Conservation (phyloP, 2,329 filamentous ascomycete species). For the Pestalotiopsis sp. region DNA sequence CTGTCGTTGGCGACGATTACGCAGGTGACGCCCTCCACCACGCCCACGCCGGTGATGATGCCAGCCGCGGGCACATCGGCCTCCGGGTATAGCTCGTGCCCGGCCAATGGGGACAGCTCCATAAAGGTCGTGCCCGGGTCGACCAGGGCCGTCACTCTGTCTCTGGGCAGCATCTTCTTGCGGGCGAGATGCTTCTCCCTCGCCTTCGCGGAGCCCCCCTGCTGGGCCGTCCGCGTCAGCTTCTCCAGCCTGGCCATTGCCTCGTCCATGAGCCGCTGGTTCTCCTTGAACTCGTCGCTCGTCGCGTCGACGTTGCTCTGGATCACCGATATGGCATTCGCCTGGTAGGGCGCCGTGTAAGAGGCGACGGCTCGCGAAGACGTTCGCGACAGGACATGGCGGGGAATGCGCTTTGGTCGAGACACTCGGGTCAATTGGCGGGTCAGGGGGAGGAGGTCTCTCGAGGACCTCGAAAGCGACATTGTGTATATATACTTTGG, state of each 20-base stretch:
- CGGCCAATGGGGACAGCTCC: conserved; percentile 91
- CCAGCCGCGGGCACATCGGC: conserved; percentile 88
- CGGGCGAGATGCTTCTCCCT: conserved; percentile 83
- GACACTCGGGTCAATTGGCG: conserved; percentile 41
- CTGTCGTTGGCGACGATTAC: conserved; percentile 95
- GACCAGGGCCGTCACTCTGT: conserved; percentile 83
- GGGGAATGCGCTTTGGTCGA: conserved; percentile 23
- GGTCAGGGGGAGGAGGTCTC: conserved; percentile 46
- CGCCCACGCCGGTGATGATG: conserved; percentile 90
- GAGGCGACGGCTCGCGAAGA: conserved; percentile 59
- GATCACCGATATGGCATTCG: conserved; percentile 79
- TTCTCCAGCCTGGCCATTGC: conserved; percentile 69
- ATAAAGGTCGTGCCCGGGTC: conserved; percentile 90
- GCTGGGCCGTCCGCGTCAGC: conserved; percentile 71
- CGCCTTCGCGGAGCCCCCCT: conserved; percentile 80
- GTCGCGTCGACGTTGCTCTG: conserved; percentile 75
- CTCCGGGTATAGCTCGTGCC: conserved; percentile 80
- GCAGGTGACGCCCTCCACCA: conserved; percentile 87
- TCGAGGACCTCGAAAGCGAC: conserved; percentile 49
- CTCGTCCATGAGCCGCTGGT: conserved; percentile 75
- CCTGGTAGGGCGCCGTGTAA: conserved; percentile 81
- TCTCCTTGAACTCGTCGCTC: conserved; percentile 80
- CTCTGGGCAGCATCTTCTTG: conserved; percentile 92
- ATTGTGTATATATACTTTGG: conserved; percentile 34
- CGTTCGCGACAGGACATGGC: conserved; percentile 26